A percentile compares a stretch with the other conserved stretches of the same genome.
Evolutionary conservation across 129 eudicot species (phyloP).

Genomic region (Helichrysum umbraculigerum): DNA sequence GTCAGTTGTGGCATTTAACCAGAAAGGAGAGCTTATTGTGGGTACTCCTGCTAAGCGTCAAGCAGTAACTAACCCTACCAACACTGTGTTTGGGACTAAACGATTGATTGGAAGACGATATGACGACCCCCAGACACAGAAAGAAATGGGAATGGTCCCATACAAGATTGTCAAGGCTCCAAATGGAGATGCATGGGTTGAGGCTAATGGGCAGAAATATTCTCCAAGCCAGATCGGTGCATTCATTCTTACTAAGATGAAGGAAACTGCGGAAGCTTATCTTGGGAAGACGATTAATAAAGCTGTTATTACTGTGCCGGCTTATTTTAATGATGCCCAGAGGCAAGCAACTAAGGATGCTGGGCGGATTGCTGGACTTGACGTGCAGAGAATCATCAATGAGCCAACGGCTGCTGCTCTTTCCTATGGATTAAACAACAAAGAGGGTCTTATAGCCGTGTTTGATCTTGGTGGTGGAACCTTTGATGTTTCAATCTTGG

Average conservation of each 20-base stretch:
- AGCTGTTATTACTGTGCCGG: slow-evolving; percentile 88
- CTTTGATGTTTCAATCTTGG: slow-evolving; percentile 82
- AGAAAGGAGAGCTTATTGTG: slow-evolving; percentile 84
- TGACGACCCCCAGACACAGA: slow-evolving; percentile 77
- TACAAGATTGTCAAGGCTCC: slow-evolving; percentile 78
- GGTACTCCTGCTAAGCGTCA: slow-evolving; percentile 96
- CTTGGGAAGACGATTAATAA: slow-evolving; percentile 72
- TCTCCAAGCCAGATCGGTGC: slow-evolving; percentile 94
- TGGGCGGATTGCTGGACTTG: slow-evolving; percentile 85
- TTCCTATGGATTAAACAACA: slow-evolving; percentile 77
- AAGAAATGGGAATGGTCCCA: slow-evolving; percentile 88
- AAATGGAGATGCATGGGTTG: slow-evolving; percentile 96
- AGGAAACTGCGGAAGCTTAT: slow-evolving; percentile 91
- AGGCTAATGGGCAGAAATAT: slow-evolving; percentile 78
- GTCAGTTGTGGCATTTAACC: slow-evolving; percentile 88
- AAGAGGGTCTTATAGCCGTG: slow-evolving; percentile 88
- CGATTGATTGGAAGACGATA: slow-evolving; percentile 77
- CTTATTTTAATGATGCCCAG: slow-evolving; percentile 90
- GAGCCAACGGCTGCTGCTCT: slow-evolving; percentile 97
- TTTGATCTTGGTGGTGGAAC: slow-evolving; percentile 98
- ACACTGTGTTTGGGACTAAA: slow-evolving; percentile 78
- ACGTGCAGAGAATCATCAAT: slow-evolving; percentile 81
- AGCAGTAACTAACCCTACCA: slow-evolving; percentile 86
- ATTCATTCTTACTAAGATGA: slow-evolving; percentile 79
- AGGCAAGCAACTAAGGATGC: slow-evolving; percentile 95